Evolutionary conservation across 768 basidiomycete genomes (phyloP).

Genomic region (Macrolepiota fuliginosa): DNA sequence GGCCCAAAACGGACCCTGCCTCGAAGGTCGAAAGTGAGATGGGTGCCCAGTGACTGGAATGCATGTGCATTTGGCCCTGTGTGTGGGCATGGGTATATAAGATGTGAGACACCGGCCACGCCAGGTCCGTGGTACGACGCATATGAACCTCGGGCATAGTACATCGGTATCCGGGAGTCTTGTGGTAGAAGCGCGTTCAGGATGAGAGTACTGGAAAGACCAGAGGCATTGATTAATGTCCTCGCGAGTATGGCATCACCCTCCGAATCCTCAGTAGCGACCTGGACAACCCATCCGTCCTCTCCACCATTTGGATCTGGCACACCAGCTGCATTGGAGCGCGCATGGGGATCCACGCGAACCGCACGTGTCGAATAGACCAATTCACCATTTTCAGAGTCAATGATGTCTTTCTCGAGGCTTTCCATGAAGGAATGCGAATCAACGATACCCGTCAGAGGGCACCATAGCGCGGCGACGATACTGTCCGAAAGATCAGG

Average conservation of each 20-base stretch:
- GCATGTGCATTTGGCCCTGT: conserved; percentile 53
- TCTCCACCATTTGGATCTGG: conserved; percentile 31
- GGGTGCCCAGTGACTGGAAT: conserved; percentile 88
- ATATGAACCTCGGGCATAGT: conserved; percentile 84
- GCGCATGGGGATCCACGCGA: conserved; percentile 68
- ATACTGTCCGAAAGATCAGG: conserved; percentile 79
- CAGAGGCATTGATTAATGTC: conserved; percentile 81
- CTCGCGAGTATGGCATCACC: conserved; percentile 67
- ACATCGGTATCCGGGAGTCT: conserved; percentile 63
- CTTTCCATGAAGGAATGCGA: conserved; percentile 82
- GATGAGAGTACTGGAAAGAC: conserved; percentile 68
- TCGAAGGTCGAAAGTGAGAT: conserved; percentile 83
- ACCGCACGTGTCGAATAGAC: conserved; percentile 82
- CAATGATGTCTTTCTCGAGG: conserved; percentile 77
- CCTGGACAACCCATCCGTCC: conserved; percentile 88
- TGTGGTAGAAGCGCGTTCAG: conserved; percentile 67
- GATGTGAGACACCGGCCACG: conserved; percentile 57
- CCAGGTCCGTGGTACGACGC: conserved; percentile 85
- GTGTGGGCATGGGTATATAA: conserved; percentile 92
- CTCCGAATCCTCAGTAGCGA: conserved; percentile 48
- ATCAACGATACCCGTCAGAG: conserved; percentile 88
- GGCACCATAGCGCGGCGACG: conserved; percentile 71
- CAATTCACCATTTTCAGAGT: conserved; percentile 66
- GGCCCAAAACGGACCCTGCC: conserved; percentile 91
- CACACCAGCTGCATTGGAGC: conserved; percentile 17